phyloP scores from a whole-genome alignment of 106 monocot species.

The Dendrobium nobile region DNA sequence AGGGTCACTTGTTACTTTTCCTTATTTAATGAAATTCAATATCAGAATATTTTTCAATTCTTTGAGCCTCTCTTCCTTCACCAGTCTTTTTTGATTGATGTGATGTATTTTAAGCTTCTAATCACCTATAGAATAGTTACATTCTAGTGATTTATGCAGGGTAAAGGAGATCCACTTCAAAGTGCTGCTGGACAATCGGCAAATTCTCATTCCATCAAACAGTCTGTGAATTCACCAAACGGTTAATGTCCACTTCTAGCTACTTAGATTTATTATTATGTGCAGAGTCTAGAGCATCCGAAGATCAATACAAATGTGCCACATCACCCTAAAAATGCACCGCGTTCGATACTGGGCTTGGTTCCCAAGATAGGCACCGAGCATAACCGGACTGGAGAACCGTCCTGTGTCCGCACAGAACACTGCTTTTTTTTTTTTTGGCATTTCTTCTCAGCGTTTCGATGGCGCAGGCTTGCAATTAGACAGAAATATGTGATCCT shows the following conservation, averaged over 20 bases:
- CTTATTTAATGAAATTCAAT: too few species aligned
- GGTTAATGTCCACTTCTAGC: background rate
- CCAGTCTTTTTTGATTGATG: background rate
- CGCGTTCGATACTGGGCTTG: too few species aligned
- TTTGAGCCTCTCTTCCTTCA: too few species aligned
- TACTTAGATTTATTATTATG: background rate
- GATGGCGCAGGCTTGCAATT: background rate
- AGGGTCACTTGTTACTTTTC: too few species aligned
- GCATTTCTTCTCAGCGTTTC: background rate
- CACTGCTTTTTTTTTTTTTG: background rate
- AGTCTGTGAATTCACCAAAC: background rate
- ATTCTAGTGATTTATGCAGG: constrained; percentile 5
- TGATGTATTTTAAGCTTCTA: background rate
- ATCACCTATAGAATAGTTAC: background rate
- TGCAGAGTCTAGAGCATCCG: too few species aligned
- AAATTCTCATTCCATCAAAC: background rate
- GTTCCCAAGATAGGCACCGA: too few species aligned
- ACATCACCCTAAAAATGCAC: too few species aligned
- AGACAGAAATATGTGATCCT: background rate
- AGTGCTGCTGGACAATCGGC: background rate
- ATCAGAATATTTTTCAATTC: too few species aligned
- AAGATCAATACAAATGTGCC: too few species aligned
- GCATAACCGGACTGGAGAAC: too few species aligned
- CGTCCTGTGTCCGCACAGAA: too few species aligned
- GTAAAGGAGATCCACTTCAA: background rate